Base-by-base conservation (phyloP, 441 rosid genomes). In the Gossypium gossypioides region DNA sequence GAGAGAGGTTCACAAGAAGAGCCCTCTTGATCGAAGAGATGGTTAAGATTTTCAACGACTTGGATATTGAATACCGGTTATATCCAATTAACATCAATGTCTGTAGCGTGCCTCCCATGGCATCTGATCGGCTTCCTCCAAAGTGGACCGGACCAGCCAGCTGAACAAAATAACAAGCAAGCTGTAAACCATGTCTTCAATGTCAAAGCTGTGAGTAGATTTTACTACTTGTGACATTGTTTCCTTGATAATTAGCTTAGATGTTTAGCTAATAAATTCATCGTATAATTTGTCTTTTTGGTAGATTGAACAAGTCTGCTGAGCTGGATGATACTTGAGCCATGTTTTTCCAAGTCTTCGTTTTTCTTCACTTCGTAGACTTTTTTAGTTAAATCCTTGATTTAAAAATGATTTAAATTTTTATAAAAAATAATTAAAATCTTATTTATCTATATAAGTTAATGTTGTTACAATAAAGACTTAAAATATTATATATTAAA, bases 11-110 rank as follows among this genome's bases (percentile, higher is more conserved):
- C 78, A 73, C 19, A 3, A 68, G 91, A 69, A 81, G 91, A 68
- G 81, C 84, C 64, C 82, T 81, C 12, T 79, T 86, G 81, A 77
- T 86, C 1, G 91, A 87, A 76, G 91, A 87, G 81, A 32, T 87
- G 68, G 75, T 82, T 55, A 87, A 80, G 81, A 83, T 86, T 67
- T 81, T 87, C 82, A 83, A 79, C 54, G 89, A 86, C 64, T 80
- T 84, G 13, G 91, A 84, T 76, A 79, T 86, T 19, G 84, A 86
- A 68, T 84, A 80, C 75, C 79, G 91, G 32, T 9, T 87, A 70
- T 83, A 58, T 44, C 91, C 91, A 8, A 46, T 87, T 4, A 86
- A 87, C 68, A 78, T 87, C 75, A 85, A 84, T 25, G 83, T 87
- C 65, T 75, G 71, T 42, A 40, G 37, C 46, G 37, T 84, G 84